Base-by-base conservation (phyloP, 2,329 filamentous ascomycete species). In the Ophiocordyceps unilateralis region DNA sequence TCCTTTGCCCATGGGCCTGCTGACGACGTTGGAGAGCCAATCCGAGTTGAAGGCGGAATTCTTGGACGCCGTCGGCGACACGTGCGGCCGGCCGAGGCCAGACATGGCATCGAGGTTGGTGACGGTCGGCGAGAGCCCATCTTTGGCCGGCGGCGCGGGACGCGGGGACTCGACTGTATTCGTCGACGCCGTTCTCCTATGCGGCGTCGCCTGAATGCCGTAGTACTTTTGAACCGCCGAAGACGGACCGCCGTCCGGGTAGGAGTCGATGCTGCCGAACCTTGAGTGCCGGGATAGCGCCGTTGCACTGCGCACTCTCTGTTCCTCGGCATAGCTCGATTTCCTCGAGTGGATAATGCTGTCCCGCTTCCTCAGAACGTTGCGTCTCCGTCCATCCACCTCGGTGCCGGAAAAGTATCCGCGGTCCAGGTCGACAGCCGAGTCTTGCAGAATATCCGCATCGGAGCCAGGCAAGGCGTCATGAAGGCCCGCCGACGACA, bases 351-450 rank as follows among this genome's bases (percentile, higher is more conserved):
- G 76, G 23, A 62, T 65, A 40, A 45, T 61, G 47, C 75, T 79
- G 46, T 78, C 75, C 45, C 83, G 79, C 63, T 91, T 93, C 59
- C 84, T 85, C 49, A 95, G 66, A 40, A 91, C 69, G 55, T 86
- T 93, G 39, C 83, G 75, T 52, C 75, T 78, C 45, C 81, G 76
- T 38, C 74, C 74, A 48, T 95, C 87, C 11, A 78, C 68, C 54
- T 96, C 89, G 15, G 82, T 83, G 3, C 88, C 86, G 8, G 89
- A 95, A 56, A 95, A 94, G 59, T 96, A 96, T 21, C 88, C 89
- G 30, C 86, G 76, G 53, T 96, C 91, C 15, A 85, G 60, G 47
- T 93, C 83, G 21, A 67, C 60, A 15, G 64, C 63, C 9, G 67
- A 67, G 46, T 74, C 70, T 47, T 66, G 66, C 14, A 44, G 30